Base-by-base conservation (phyloP, 2,329 filamentous ascomycete species). In the Botrytis medusae region DNA sequence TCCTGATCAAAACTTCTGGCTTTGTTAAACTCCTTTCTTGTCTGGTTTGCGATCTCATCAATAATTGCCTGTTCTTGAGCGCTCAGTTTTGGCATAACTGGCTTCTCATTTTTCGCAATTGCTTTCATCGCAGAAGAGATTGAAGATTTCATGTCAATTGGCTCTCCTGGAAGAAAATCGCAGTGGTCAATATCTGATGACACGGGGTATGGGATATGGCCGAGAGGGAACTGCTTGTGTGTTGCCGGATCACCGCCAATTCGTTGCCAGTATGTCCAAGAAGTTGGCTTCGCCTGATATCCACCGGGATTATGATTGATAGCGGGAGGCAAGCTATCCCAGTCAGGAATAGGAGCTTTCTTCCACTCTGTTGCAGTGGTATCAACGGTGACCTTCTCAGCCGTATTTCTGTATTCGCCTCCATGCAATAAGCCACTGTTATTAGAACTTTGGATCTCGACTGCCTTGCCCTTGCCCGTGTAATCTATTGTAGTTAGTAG, bases 211-310 rank as follows among this genome's bases (percentile, higher is more conserved):
- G 69, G 48, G n/a, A 70, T 34, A 37, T 75, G 62, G 44, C 73
- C 72, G 20, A 75, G 62, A 22, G 63, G 59, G 48, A 70, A 63
- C 25, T 62, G 22, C 32, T 72, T 57, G 44, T 74, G 74, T 54
- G 62, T 70, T 16, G 46, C 29, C 1, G 72, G 69, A 51, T 74
- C 48, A 12, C 74, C 74, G 10, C 74, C 72, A 57, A 74, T 70
- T 14, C 34, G 12, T 44, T 74, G 73, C 51, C 72, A 74, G 25
- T 72, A 62, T 32, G 63, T 37, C 73, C 73, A 74, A n/a, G 48
- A 57, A 29, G 48, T 69, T 25, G 65, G 65, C 25, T 44, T 69
- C 57, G 48, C 65, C 8, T 69, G 65, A 22, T 69, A 69, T 25
- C 65, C 65, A 57, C 65, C 65, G 12, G 65, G 37, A 57, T 69